These are phyloP conservation scores for Cordyceps cicadae DNA, from an alignment of 2,329 filamentous ascomycete species.

Conservation along the genomic window DNA sequence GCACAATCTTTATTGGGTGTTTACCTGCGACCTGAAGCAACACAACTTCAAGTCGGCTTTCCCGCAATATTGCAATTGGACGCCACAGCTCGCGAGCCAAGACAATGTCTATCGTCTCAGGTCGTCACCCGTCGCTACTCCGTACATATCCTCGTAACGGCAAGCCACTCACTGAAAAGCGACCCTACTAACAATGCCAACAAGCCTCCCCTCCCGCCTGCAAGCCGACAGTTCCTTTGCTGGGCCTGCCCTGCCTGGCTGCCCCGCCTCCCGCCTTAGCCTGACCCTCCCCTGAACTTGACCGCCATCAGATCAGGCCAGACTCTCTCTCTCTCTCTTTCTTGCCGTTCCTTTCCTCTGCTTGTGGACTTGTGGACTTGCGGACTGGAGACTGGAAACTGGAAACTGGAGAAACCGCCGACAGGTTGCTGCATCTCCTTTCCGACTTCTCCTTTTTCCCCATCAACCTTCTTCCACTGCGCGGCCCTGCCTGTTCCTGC, in stretches of 20 bases:
- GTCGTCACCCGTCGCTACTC: background rate
- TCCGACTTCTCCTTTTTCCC: background rate
- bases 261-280: too few species aligned
- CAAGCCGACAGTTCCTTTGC: background rate
- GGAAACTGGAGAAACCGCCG: too few species aligned
- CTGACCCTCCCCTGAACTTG: constrained; percentile 9
- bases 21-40: too few species aligned
- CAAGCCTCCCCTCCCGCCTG: background rate
- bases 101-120: background rate
- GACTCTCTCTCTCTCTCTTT: background rate
- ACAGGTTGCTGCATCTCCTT: background rate
- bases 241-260: constrained; percentile 1
- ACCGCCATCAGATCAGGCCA: constrained; percentile 10
- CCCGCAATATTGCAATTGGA: background rate
- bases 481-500: background rate
- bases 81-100: background rate
- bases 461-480: background rate
- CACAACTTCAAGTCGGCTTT: background rate
- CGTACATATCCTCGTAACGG: background rate
- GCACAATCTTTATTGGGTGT: too few species aligned
- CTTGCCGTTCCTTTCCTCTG: background rate
- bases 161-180: background rate
- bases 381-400: too few species aligned
- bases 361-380: background rate
- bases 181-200: background rate